Evolutionary conservation across 2,329 filamentous ascomycete species (phyloP).

Genomic region (Helminthosporium solani): DNA sequence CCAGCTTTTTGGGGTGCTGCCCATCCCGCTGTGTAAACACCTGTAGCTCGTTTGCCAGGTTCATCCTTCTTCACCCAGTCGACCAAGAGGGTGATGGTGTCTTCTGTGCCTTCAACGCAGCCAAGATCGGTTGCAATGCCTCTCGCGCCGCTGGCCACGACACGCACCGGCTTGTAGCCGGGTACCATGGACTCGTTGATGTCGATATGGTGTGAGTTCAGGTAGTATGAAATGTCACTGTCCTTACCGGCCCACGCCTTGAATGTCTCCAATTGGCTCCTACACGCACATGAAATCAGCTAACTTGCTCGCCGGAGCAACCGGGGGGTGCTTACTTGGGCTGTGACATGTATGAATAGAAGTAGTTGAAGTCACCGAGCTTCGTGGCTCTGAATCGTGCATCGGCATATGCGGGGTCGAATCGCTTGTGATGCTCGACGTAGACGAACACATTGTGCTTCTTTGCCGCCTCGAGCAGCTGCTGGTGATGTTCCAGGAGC

Average conservation of each 20-base stretch:
- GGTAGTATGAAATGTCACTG: conserved; percentile 92
- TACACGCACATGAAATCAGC: conserved; percentile 72
- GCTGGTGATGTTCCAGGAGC: conserved; percentile 74
- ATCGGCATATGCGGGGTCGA: conserved; percentile 88
- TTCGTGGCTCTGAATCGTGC: conserved; percentile 73
- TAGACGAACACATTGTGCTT: conserved; percentile 84
- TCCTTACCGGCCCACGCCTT: conserved; percentile 91
- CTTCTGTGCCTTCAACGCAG: conserved; percentile 79
- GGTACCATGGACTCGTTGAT: conserved; percentile 90
- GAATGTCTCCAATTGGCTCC: conserved; percentile 90
- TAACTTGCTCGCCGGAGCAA: conserved; percentile 28
- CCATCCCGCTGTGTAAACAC: conserved; percentile 92
- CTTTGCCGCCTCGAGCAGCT: conserved; percentile 69
- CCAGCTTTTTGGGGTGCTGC: conserved; percentile 89
- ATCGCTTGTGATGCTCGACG: conserved; percentile 96
- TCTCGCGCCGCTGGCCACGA: conserved; percentile 74
- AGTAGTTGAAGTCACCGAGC: conserved; percentile 96
- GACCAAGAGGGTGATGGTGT: conserved; percentile 88
- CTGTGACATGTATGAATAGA: conserved; percentile 96
- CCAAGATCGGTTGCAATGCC: conserved; percentile 78
- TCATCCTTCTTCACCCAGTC: conserved; percentile 79
- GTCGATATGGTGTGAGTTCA: conserved; percentile 93
- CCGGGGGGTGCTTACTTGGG: conserved; percentile 28
- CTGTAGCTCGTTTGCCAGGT: conserved; percentile 71
- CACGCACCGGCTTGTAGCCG: conserved; percentile 74